Percentiles rank a stretch among this genome's conserved stretches.
Evolutionary conservation across 179 eudicot species (phyloP).

Genomic region (Carnegiea gigantea): DNA sequence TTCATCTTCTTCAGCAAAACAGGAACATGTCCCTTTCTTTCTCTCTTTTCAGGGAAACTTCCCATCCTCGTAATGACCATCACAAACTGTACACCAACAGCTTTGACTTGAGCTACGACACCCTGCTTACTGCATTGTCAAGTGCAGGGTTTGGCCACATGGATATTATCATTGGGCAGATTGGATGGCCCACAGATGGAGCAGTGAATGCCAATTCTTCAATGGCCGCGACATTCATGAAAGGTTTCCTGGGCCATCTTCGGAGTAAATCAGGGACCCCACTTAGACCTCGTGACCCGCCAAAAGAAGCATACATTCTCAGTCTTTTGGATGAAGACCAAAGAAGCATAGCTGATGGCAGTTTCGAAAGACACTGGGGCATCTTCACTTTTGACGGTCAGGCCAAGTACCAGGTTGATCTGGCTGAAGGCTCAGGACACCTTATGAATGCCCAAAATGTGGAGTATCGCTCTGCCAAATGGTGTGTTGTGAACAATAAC

Average conservation of each 20-base stretch:
- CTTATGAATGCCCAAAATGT: conserved; percentile 70
- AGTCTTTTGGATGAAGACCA: conserved; percentile 82
- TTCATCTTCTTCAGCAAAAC: conserved; percentile 55
- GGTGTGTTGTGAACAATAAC: conserved; percentile 85
- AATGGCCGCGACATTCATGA: conserved; percentile 60
- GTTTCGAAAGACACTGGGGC: conserved; percentile 87
- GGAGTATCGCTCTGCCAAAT: conserved; percentile 64
- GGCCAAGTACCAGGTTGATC: conserved; percentile 65
- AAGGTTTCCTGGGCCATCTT: conserved; percentile 54
- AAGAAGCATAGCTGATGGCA: conserved; percentile 51
- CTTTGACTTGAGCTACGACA: conserved; percentile 70
- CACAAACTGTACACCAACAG: conserved; percentile 57
- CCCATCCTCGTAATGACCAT: conserved; percentile 60
- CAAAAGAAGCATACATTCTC: conserved; percentile 58
- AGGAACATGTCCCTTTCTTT: conserved; percentile 68
- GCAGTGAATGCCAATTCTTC: conserved; percentile 63
- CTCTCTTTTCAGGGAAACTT: conserved; percentile 59
- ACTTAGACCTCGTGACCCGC: conserved; percentile 54
- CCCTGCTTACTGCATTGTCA: conserved; percentile 56
- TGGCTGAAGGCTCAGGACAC: conserved; percentile 49
- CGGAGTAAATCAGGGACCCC: conserved; percentile 60
- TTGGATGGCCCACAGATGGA: conserved; percentile 97
- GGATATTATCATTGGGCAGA: conserved; percentile 62
- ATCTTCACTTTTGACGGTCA: conserved; percentile 90
- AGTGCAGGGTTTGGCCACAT: conserved; percentile 52